Conservation (phyloP, 108 stramenopile species). For the Chaetoceros muelleri region DNA sequence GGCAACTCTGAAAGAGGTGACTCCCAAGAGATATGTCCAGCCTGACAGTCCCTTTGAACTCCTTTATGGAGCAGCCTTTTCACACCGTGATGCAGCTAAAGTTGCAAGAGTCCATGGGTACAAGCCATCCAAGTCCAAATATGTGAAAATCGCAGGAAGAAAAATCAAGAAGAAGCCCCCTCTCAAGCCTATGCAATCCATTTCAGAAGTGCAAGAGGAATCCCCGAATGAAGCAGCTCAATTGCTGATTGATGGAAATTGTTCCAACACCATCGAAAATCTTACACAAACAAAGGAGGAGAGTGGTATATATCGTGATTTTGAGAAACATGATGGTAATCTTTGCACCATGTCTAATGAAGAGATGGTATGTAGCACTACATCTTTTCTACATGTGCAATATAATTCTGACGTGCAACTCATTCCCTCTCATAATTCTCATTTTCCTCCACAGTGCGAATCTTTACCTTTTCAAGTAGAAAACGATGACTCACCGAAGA, state of each 20-base stretch:
- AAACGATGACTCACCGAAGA: not conserved
- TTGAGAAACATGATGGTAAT: not conserved
- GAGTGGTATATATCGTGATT: not conserved
- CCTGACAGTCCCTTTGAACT: not conserved
- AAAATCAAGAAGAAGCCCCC: not conserved
- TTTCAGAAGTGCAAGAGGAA: not conserved
- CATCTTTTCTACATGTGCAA: too few relatives aligned
- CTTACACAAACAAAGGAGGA: not conserved
- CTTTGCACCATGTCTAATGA: not conserved
- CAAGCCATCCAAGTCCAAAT: not conserved
- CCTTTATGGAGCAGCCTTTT: not conserved
- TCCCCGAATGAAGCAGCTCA: not conserved
- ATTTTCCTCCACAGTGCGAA: not conserved
- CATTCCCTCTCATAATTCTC: too few relatives aligned
- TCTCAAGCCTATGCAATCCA: not conserved
- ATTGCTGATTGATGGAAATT: not conserved
- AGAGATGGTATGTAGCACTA: not conserved
- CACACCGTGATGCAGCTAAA: not conserved
- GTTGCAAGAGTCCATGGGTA: not conserved
- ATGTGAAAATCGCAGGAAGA: not conserved
- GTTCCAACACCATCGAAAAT: not conserved
- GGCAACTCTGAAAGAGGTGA: slow-evolving; percentile 10
- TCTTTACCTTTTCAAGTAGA: not conserved
- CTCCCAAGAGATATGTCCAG: not conserved
- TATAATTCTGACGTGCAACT: too few relatives aligned